Percentiles rank a stretch among this genome's conserved stretches.
phyloP scores from a whole-genome alignment of 805 yeast genomes.

The Cephaloascus albidus region DNA sequence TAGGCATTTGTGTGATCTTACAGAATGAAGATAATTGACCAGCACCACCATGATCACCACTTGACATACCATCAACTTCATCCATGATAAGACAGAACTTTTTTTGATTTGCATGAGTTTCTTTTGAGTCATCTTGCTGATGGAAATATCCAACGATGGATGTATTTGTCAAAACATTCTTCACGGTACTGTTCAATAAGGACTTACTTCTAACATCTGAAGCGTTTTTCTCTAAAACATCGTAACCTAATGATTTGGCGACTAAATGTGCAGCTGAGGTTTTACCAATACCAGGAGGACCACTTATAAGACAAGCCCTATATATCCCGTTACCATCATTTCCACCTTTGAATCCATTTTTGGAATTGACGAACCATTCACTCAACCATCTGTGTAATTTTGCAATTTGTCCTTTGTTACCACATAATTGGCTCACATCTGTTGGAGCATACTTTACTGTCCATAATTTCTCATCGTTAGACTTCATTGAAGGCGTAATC shows the following conservation, averaged over 20 bases:
- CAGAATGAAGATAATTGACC: slow-evolving; percentile 89
- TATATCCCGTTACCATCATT: slow-evolving; percentile 59
- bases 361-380: slow-evolving; percentile 60
- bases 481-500: slow-evolving; percentile 21
- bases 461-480: slow-evolving; percentile 70
- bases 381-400: slow-evolving; percentile 66
- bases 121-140: slow-evolving; percentile 16
- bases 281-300: slow-evolving; percentile 84
- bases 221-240: slow-evolving; percentile 71
- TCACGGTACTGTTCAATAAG: slow-evolving; percentile 57
- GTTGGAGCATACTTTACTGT: slow-evolving; percentile 90
- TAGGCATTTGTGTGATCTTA: slow-evolving; percentile 76
- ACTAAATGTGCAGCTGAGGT: slow-evolving; percentile 75
- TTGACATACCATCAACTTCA: slow-evolving; percentile 99
- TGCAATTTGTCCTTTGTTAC: slow-evolving; percentile 70
- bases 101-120: slow-evolving; percentile 27
- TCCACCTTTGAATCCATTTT: slow-evolving; percentile 45
- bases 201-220: slow-evolving; percentile 86
- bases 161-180: slow-evolving; percentile 67
- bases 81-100: slow-evolving; percentile 89
- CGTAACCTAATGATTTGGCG: slow-evolving; percentile 62
- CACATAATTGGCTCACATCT: slow-evolving; percentile 70
- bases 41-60: slow-evolving; percentile 98
- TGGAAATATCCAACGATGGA: slow-evolving; percentile 75
- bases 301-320: slow-evolving; percentile 80